Base-by-base conservation (phyloP, 495 filamentous ascomycete genomes). In the Tuber aestivum region DNA sequence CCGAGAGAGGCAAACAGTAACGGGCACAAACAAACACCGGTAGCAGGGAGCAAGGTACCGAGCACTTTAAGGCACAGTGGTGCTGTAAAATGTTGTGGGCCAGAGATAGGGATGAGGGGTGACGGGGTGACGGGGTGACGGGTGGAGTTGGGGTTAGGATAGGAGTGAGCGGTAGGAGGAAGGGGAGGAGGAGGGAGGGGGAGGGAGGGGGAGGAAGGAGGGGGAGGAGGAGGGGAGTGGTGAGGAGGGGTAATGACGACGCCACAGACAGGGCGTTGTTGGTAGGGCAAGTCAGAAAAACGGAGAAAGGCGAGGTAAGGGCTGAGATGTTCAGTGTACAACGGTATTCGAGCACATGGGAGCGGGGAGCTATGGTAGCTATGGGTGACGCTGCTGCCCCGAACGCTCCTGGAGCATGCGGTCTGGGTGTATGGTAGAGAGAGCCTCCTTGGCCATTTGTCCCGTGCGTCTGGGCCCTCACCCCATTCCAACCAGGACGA, bases 201-300 rank as follows among this genome's bases (percentile, higher is more conserved):
- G 27, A 65, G 3, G 56, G 27, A 56, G 56, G 56, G 27, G 56
- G 56, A 16, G 27, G 23, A n/a, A n/a, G n/a, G n/a, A n/a, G n/a
- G n/a, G n/a, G n/a, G n/a, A n/a, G n/a, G n/a, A n/a, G n/a, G n/a
- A n/a, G n/a, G n/a, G n/a, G n/a, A n/a, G n/a, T n/a, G n/a, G n/a
- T 14, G 56, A 65, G 56, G 56, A 65, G 56, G 56, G 56, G 56
- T 65, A 65, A 65, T 65, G 56, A 65, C n/a, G 56, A 65, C 56
- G 56, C 56, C 27, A n/a, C 27, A 65, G 14, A 35, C 27, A 35
- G 56, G 56, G 27, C 56, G 56, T 35, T 65, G 56, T 32, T 35
- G 14, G 56, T 65, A 35, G 0, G 27, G 27, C n/a, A 18, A 65
- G 56, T 35, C 27, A 65, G 27, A 16, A 35, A 18, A 16, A 27